Conservation (phyloP, 1,284 basidiomycete genomes). For the Melampsora occidentalis region DNA sequence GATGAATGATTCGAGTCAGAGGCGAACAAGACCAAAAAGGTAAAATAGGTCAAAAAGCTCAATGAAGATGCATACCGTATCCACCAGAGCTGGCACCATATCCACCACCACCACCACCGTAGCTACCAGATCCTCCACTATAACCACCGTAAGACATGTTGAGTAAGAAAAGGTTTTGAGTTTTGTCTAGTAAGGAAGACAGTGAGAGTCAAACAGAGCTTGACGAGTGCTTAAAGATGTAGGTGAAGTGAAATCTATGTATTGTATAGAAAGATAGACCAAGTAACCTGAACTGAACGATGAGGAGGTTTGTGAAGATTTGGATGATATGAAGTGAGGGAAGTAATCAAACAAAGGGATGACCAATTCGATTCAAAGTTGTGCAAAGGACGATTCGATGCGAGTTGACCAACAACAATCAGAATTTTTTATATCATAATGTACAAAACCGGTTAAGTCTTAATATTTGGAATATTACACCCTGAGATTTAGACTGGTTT, state of each 20-base stretch:
- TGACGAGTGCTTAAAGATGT: not conserved
- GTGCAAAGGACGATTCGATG: not conserved
- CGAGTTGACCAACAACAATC: not conserved
- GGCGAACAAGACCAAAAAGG: not conserved
- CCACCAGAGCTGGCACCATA: conserved; percentile 20
- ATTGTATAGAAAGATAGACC: not conserved
- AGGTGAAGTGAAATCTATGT: not conserved
- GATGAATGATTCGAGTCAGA: not conserved
- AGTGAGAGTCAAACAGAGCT: no score
- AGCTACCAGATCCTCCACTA: conserved; percentile 26
- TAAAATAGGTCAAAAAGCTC: not conserved
- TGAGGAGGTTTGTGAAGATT: no score
- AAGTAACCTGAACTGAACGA: no score
- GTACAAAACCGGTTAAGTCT: no score
- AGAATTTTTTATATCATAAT: no score
- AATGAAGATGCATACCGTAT: not conserved
- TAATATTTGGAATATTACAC: no score
- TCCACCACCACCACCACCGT: conserved; percentile 2
- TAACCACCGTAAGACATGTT: conserved; percentile 39
- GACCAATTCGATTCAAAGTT: not conserved
- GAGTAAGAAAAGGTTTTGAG: not conserved
- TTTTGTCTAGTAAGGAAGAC: not conserved
- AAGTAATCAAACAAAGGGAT: not conserved
- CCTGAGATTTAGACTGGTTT: no score
- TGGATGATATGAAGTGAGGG: not conserved